Conservation (phyloP, 441 rosid species). For the Viola pubescens region DNA sequence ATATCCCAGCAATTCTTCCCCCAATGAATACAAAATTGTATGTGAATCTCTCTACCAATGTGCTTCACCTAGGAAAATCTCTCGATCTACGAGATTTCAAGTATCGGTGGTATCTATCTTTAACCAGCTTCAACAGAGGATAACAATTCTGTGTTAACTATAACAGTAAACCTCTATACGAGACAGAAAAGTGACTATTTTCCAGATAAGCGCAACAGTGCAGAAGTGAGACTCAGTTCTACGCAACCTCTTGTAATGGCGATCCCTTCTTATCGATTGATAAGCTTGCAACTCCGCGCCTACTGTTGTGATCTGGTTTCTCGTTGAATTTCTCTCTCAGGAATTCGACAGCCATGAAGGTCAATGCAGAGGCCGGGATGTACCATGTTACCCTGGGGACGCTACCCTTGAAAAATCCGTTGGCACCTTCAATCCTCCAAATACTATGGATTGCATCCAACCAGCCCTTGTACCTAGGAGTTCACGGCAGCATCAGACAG, state of each 20-base stretch:
- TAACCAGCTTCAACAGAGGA: no score
- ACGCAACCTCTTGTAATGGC: conserved; percentile 30
- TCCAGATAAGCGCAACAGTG: no score
- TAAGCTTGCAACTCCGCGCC: conserved; percentile 31
- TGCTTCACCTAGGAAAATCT: no score
- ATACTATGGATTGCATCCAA: conserved; percentile 57
- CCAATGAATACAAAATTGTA: no score
- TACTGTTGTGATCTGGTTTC: conserved; percentile 13
- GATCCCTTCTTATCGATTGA: conserved; percentile 49
- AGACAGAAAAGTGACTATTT: no score
- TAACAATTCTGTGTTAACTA: no score
- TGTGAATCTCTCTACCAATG: no score
- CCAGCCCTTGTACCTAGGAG: conserved; percentile 71
- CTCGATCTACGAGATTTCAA: no score
- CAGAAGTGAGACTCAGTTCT: no score
- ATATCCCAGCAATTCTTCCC: no score
- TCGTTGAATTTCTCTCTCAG: conserved; percentile 66
- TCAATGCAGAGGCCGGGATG: conserved; percentile 93
- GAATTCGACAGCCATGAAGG: conserved; percentile 93
- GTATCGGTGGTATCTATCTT: no score
- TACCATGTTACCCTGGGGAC: conserved; percentile 90
- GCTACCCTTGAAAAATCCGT: conserved; percentile 81
- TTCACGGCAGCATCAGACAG: background rate
- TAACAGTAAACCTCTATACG: no score
- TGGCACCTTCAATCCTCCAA: conserved; percentile 60